Base-by-base conservation (phyloP, 805 yeast genomes). In the Monosporozyma servazzii region DNA sequence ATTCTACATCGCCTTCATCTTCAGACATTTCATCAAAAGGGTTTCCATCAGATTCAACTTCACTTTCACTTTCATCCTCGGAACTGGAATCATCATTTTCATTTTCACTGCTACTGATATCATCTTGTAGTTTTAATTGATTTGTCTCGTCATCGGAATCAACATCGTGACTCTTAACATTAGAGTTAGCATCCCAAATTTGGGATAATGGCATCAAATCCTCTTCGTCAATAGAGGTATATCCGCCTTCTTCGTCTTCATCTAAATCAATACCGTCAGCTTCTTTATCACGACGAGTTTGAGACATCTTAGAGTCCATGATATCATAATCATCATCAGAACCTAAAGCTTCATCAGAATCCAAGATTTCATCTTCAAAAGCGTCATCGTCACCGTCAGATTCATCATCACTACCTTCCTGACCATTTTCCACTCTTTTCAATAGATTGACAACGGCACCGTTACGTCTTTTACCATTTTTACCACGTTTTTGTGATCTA, bases 331-430 rank as follows among this genome's bases (percentile, higher is more conserved):
- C 88, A 57, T 85, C 90, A 52, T 78, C 95, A 0, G 93, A 83
- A 0, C 93, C 96, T 53, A 87, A 69, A 0, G 95, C 96, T 59
- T 86, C 96, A 65, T 89, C 96, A 0, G 96, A 87, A 59, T 84
- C 88, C 45, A 86, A 71, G 54, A 86, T 86, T 61, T 81, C 86
- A 59, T 81, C 86, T 47, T 73, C 79, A 55, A 79, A 71, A 23
- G 67, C 70, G 1, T 63, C 68, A 5, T 53, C 65, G 8, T 61
- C 64, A 17, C 55, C 64, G 13, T 60, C 67, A 39, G 50, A 55
- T 5, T 61, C 63, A 18, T 62, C 69, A 25, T 62, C 60, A 21
- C 54, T 58, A 40, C 48, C 54, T 15, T 56, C 47, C 17, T 43
- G 51, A 11, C 29, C 41, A 11, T 49, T 47, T 37, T 53, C 46